These are phyloP conservation scores for Mortierella sp. DNA, from an alignment of 371 early-diverging fungal genomes.

Conservation along the genomic window DNA sequence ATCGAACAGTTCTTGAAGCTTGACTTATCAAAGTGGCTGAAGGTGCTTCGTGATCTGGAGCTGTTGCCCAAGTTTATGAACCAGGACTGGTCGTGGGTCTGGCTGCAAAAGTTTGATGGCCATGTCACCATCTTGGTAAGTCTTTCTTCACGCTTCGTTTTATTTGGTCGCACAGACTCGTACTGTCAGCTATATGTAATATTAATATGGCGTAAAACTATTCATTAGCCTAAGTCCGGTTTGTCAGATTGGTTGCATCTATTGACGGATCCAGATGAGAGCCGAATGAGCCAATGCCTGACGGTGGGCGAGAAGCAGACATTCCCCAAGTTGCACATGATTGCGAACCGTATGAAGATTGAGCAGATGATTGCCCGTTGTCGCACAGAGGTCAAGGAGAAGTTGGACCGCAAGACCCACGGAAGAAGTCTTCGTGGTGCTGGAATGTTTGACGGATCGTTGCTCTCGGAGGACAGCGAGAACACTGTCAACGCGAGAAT, in stretches of 20 bases:
- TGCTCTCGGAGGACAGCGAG: conserved; percentile 54
- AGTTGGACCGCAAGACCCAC: conserved; percentile 31
- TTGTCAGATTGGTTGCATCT: conserved; percentile 77
- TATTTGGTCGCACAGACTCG: neutral
- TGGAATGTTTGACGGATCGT: neutral
- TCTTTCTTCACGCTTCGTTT: neutral
- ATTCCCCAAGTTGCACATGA: conserved; percentile 88
- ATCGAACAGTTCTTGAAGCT: conserved; percentile 86
- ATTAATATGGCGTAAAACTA: neutral
- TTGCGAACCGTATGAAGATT: conserved; percentile 81
- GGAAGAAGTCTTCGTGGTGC: conserved; percentile 13
- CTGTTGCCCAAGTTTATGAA: conserved; percentile 81
- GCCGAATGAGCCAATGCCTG: conserved; percentile 71
- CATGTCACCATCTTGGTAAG: conserved; percentile 85
- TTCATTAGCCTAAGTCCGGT: conserved; percentile 74
- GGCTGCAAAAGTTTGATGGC: conserved; percentile 92
- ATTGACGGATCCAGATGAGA: conserved; percentile 78
- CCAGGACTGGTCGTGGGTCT: conserved; percentile 87
- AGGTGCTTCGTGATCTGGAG: conserved; percentile 82
- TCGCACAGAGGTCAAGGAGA: conserved; percentile 54
- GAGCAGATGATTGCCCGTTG: conserved; percentile 74
- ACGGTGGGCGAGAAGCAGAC: conserved; percentile 73
- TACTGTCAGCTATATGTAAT: neutral
- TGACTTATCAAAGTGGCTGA: conserved; percentile 90
- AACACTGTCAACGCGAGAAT: conserved; percentile 44